Evolutionary conservation across 2,329 filamentous ascomycete genomes (phyloP), one percentile per base, ranked within the genome.

Genomic region (Paecilomyces sp.): DNA sequence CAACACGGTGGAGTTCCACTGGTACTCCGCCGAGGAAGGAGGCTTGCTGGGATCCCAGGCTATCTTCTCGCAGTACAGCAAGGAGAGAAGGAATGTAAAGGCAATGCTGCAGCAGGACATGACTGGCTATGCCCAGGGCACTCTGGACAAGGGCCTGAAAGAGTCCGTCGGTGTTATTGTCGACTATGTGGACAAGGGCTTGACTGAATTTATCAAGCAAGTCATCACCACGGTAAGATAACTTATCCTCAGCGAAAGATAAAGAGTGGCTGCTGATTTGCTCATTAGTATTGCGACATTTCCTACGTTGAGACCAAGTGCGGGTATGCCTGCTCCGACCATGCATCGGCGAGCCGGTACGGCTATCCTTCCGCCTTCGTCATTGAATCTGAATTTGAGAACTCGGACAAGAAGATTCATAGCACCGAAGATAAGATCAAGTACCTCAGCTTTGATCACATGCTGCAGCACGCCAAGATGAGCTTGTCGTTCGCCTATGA

Each of bases 41-140:
- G 92, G 92, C 34, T 81, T 96, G 54, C 83, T 96, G 3, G 92
- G 92, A 61, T 93, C 89, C 68, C 92, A 96, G 74, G 92, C 90
- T 58, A 90, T 97, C 73, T 97, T 97, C 80, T 82, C 84, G 56
- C 79, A 84, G 7, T 97, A 97, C 71, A 87, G 90, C 75, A 85
- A 87, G 72, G 76, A 84, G 24, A 82, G 83, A 33, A 84, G 88
- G 28, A 86, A 93, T 65, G 83, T 97, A 74, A 95, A 93, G 78
- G 93, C 93, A 34, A 97, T 97, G 94, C 84, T 97, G 58, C 93
- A 97, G 79, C 93, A 97, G 77, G 93, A 97, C 75, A 97, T 97
- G 93, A 96, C 91, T 1, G 93, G 93, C 18, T 97, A 89, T 72
- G 84, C 92, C 4, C 86, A 92, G 72, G 88, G 87, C 68, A 96